Evolutionary conservation across 192 early-diverging fungal genomes (phyloP), one percentile per base, ranked within the genome.

Genomic region (Chytriomyces sp.): DNA sequence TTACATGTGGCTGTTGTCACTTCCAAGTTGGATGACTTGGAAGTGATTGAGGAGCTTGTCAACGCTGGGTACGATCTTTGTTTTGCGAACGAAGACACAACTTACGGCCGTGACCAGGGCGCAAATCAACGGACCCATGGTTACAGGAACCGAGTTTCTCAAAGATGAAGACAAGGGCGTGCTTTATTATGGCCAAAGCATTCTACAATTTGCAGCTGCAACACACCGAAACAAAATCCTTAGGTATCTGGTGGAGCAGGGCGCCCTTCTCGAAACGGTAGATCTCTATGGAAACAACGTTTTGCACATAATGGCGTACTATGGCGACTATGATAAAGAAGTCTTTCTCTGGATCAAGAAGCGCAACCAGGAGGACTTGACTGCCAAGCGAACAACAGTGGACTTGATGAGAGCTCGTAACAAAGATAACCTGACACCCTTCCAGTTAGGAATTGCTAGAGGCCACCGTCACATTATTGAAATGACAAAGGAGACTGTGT

Each of bases 231-330:
- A 56, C 41, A 64, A 70, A 26, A 56, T 78, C 26, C 36, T 78
- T 2, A 28, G 39, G 31, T 78, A 68, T 41, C 57, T 78, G 54
- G 44, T 78, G 33, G 73, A 75, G 37, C 59, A 78, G 2, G 69
- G 8, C 5, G 68, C 64, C 26, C 64, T 70, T 28, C 63, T 65
- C 10, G 38, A n/a, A 34, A 59, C 54, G 26, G 52, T 66, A 5
- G 77, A 78, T 40, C 36, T 60, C 38, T 52, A 70, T 28, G 77
- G 65, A 37, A 78, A 78, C 77, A 78, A 70, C 64, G 72, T 64
- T 36, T 49, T 78, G 8, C 77, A 78, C 63, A 41, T 75, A 14
- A 49, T 78, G 56, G 77, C 77, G 5, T 69, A 49, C 52, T 71
- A 61, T 26, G 77, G 76, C 2, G 39, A 70, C 38, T 59, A 59